Evolutionary conservation across 2,329 filamentous ascomycete species (phyloP).

Genomic region (Aspergillus fumigatiaffinis): DNA sequence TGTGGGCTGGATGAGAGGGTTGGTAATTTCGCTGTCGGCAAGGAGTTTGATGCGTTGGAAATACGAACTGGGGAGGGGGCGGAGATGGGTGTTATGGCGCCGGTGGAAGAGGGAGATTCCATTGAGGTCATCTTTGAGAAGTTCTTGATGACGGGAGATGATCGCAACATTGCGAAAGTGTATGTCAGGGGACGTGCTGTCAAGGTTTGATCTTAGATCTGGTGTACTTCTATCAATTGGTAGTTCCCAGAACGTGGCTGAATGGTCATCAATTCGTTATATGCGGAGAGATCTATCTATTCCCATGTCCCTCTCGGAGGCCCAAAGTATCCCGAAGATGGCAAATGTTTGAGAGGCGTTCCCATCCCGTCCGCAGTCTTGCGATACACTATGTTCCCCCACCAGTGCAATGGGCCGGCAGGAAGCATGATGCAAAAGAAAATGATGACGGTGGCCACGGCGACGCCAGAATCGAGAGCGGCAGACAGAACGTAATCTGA

Average conservation of each 20-base stretch:
- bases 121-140: conserved; percentile 54
- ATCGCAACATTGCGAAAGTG: conserved; percentile 56
- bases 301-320: conserved; percentile 25
- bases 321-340: conserved; percentile 28
- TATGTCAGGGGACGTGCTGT: conserved; percentile 49
- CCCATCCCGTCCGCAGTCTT: conserved; percentile 41
- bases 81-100: conserved; percentile 48
- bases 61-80: conserved; percentile 38
- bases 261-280: not conserved
- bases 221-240: not conserved
- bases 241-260: not conserved
- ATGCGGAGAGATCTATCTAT: conserved; percentile 9
- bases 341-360: conserved; percentile 30
- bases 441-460: conserved; percentile 41
- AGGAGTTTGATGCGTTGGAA: conserved; percentile 59
- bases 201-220: conserved; percentile 14
- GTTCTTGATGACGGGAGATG: conserved; percentile 63
- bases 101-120: conserved; percentile 50
- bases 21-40: conserved; percentile 56
- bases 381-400: conserved; percentile 39
- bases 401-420: conserved; percentile 37
- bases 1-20: conserved; percentile 52
- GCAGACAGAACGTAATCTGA: conserved; percentile 42
- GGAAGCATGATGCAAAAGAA: conserved; percentile 44
- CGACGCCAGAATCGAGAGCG: conserved; percentile 42